Base-by-base conservation (phyloP, 2,329 filamentous ascomycete genomes). In the Exophiala alcalophila region DNA sequence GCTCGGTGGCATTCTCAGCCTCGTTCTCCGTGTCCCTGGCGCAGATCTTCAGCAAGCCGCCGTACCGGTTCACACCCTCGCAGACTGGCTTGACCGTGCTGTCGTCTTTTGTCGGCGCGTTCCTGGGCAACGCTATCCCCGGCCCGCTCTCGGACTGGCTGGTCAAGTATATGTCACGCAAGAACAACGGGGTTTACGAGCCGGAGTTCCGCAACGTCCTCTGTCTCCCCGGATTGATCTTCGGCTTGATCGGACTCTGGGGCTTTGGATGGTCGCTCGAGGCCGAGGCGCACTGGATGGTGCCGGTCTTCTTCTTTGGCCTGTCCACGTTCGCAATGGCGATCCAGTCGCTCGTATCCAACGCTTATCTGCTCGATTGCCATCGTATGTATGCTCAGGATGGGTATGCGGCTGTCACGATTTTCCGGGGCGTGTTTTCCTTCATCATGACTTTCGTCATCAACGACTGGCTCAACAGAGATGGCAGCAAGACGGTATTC, bases 121-220 rank as follows among this genome's bases (percentile, higher is more conserved):
- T 66, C 0, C 49, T 69, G 10, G 67, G 66, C 0, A 57, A 57
- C 1, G 18, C 67, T 0, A 67, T 66, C 33, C 65, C 64, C 1
- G 68, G 67, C 0, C 55, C 59, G 0, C 35, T 70, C 1, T 57
- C 60, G 0, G 67, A 71, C 26, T 59, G 59, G 59, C 57, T 57
- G 0, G 63, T 69, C 27, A 44, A 65, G 14, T 59, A 55, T 20
- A 62, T 71, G 40, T 66, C 70, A 3, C 63, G 62, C n/a, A 58
- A 61, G 11, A 72, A 73, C 51, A 60, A 60, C 20, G 69, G 69
- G 25, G 64, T 69, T 46, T 69, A 69, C 31, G 70, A 73, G 55
- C 66, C 70, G 2, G 70, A 73, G 53, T 72, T 72, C 66, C 61
- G 69, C 2, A 49, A 66, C 40, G n/a, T 32, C n/a, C 15, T 32